Percentiles rank a stretch among this genome's conserved stretches.
These are phyloP conservation scores for Pythium apleroticum DNA, from an alignment of 352 stramenopile species.

Conservation along the genomic window DNA sequence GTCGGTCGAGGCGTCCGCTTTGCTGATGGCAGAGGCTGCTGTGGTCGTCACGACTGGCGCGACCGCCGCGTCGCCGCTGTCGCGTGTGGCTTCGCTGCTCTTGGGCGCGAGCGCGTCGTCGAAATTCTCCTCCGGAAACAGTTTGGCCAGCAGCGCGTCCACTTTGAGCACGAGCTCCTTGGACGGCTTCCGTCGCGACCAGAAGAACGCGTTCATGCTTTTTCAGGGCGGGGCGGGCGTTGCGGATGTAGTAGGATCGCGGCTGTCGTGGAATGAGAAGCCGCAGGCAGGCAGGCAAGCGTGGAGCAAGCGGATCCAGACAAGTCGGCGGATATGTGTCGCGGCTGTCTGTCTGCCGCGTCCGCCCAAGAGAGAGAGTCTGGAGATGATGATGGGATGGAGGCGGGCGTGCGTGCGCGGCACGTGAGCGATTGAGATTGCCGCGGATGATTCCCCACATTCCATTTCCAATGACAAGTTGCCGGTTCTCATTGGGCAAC, in stretches of 20 bases:
- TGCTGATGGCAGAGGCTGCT: constrained; percentile 10
- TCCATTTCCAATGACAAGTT: constrained; percentile 7
- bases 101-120: constrained; percentile 50
- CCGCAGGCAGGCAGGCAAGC: background rate
- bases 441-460: constrained; percentile 2
- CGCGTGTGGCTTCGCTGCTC: constrained; percentile 26
- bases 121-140: constrained; percentile 63
- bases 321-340: too few species aligned
- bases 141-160: constrained; percentile 53
- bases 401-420: background rate
- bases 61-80: constrained; percentile 19
- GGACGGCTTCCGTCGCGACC: constrained; percentile 65
- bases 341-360: background rate
- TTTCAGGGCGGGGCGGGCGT: too few species aligned
- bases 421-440: background rate
- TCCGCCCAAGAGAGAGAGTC: background rate
- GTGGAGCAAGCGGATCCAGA: too few species aligned
- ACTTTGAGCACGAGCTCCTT: constrained; percentile 74
- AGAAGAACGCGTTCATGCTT: constrained; percentile 80
- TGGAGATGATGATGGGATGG: constrained; percentile 6
- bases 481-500: constrained; percentile 19
- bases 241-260: background rate
- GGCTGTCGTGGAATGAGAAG: constrained; percentile 3
- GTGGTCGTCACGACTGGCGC: constrained; percentile 20
- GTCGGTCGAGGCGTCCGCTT: constrained; percentile 13